These are phyloP conservation scores for Lachnellula cervina DNA, from an alignment of 2,329 filamentous ascomycete genomes.

Conservation along the genomic window DNA sequence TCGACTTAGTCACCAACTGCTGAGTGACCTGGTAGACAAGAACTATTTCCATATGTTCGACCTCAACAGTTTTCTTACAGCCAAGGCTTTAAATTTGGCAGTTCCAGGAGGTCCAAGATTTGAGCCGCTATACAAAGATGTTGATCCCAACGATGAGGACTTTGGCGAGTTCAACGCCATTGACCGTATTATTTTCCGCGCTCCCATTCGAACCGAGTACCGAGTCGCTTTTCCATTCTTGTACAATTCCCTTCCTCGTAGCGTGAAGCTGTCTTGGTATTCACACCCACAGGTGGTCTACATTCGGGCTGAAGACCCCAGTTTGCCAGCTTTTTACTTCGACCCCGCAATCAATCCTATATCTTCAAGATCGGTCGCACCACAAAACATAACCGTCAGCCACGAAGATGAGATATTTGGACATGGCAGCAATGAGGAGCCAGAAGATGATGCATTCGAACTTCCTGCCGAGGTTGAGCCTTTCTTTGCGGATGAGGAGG, in stretches of 20 bases:
- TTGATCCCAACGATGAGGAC: slow-evolving; percentile 97
- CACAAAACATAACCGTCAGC: slow-evolving; percentile 86
- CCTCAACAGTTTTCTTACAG: slow-evolving; percentile 87
- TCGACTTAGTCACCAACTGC: slow-evolving; percentile 81
- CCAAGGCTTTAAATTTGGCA: slow-evolving; percentile 94
- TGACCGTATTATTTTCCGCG: slow-evolving; percentile 96
- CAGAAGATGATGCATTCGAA: slow-evolving; percentile 74
- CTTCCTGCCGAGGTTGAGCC: slow-evolving; percentile 76
- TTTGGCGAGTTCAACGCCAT: slow-evolving; percentile 99
- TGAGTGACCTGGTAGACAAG: slow-evolving; percentile 89
- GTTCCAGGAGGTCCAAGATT: slow-evolving; percentile 97
- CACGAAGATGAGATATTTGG: slow-evolving; percentile 96
- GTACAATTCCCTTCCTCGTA: slow-evolving; percentile 93
- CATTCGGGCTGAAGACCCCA: slow-evolving; percentile 78
- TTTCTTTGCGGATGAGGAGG: slow-evolving; percentile 82
- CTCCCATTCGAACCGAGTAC: slow-evolving; percentile 91
- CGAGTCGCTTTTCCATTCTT: slow-evolving; percentile 90
- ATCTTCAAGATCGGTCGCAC: slow-evolving; percentile 86
- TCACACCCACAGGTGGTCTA: slow-evolving; percentile 92
- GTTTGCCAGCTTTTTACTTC: slow-evolving; percentile 93
- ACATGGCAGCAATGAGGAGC: slow-evolving; percentile 64
- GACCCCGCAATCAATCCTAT: slow-evolving; percentile 98
- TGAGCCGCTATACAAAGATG: slow-evolving; percentile 96
- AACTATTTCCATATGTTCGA: slow-evolving; percentile 99
- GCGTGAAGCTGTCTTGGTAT: slow-evolving; percentile 90